Percentiles rank a stretch among this genome's conserved stretches.
phyloP scores from a whole-genome alignment of 768 basidiomycete genomes.

The Melanogaster broomeanus region DNA sequence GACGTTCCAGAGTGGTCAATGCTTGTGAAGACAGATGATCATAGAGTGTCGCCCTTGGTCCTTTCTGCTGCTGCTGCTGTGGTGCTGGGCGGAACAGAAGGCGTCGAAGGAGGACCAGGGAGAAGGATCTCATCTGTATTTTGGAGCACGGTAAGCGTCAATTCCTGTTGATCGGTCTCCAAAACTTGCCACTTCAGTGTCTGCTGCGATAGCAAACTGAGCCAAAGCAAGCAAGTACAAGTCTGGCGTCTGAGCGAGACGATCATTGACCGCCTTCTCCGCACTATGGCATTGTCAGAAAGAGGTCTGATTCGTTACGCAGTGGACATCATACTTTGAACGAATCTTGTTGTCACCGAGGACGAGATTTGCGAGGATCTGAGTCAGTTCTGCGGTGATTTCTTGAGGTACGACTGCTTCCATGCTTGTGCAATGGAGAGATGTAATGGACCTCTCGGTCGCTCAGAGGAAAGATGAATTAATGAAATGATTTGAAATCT shows the following conservation, averaged over 20 bases:
- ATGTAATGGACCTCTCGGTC: background rate
- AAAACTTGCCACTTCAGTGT: constrained; percentile 73
- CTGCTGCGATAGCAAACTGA: constrained; percentile 75
- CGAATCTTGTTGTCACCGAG: constrained; percentile 84
- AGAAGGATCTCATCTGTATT: constrained; percentile 80
- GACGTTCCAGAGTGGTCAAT: constrained; percentile 66
- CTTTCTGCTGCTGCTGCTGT: constrained; percentile 31
- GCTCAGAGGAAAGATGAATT: too few relatives aligned
- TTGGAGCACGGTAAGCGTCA: constrained; percentile 10
- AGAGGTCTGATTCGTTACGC: background rate
- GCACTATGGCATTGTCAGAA: constrained; percentile 47
- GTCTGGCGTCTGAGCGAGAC: constrained; percentile 76
- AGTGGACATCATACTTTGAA: constrained; percentile 47
- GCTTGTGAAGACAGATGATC: constrained; percentile 73
- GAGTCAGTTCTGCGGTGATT: constrained; percentile 74
- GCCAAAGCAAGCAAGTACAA: constrained; percentile 76
- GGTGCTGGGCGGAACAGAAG: constrained; percentile 69
- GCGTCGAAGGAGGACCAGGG: constrained; percentile 76
- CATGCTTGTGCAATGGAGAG: constrained; percentile 15
- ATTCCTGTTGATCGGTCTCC: background rate
- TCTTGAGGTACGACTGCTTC: constrained; percentile 51
- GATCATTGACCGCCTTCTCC: constrained; percentile 80
- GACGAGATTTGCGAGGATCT: constrained; percentile 83
- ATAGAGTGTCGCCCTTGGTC: constrained; percentile 61
- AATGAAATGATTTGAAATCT: too few relatives aligned